Evolutionary conservation across 306 rosid species (phyloP).

Genomic region (Casuarina glauca): DNA sequence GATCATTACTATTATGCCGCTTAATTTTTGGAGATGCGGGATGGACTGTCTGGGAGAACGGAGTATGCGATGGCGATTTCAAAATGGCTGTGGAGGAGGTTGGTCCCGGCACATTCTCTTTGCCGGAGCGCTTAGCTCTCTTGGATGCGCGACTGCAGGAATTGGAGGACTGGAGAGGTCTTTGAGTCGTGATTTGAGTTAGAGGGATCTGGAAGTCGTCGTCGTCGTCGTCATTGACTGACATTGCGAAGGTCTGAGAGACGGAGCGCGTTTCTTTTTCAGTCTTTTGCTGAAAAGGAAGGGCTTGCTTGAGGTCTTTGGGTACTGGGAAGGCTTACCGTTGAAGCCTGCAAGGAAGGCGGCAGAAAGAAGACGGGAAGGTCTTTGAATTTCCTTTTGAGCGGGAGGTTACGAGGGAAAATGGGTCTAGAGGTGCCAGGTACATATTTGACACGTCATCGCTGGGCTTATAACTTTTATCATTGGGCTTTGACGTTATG

Average conservation of each 20-base stretch:
- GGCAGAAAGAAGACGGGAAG: no score
- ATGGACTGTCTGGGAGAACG: slow-evolving; percentile 42
- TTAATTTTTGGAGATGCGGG: slow-evolving; percentile 33
- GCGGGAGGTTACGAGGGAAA: no score
- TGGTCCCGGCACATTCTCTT: slow-evolving; percentile 47
- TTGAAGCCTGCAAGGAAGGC: no score
- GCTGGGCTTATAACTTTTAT: no score
- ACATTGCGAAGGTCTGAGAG: slow-evolving; percentile 2
- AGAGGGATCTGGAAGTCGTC: slow-evolving; percentile 60
- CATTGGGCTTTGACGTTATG: no score
- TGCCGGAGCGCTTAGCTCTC: slow-evolving; percentile 46
- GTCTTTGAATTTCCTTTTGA: no score
- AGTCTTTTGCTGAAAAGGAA: no score
- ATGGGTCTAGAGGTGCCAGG: no score
- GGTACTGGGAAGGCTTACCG: no score
- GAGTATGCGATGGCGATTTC: not conserved
- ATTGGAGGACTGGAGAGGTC: slow-evolving; percentile 24
- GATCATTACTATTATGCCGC: slow-evolving; percentile 34
- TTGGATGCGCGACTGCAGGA: slow-evolving; percentile 32
- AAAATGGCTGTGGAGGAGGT: slow-evolving; percentile 17
- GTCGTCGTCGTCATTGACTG: slow-evolving; percentile 35
- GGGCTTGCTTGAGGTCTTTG: no score
- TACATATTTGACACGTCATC: no score
- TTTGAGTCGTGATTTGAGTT: slow-evolving; percentile 40
- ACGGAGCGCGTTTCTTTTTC: not conserved